A percentile compares a stretch with the other conserved stretches of the same genome.
Conservation (phyloP, 352 stramenopile genomes). For the Phytophthora citricola region DNA sequence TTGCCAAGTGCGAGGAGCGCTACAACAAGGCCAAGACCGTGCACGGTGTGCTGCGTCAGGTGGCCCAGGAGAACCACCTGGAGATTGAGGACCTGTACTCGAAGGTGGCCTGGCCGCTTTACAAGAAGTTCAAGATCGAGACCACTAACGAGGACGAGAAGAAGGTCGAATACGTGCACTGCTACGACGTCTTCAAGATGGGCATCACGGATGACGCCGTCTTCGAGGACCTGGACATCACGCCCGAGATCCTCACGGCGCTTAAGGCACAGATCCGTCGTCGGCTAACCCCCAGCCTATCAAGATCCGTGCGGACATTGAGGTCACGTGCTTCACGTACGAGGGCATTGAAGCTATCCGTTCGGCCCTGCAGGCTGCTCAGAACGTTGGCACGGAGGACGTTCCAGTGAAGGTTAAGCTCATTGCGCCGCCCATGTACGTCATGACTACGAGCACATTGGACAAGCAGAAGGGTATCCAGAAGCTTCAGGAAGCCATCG, state of each 20-base stretch:
- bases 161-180: conserved; percentile 95
- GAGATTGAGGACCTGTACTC: conserved; percentile 88
- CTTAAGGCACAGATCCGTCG: conserved; percentile 97
- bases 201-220: conserved; percentile 92
- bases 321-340: conserved; percentile 99
- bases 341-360: conserved; percentile 99
- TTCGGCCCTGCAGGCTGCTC: conserved; percentile 93
- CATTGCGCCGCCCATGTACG: conserved; percentile 99
- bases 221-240: conserved; percentile 93
- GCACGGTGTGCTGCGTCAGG: conserved; percentile 93
- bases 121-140: conserved; percentile 96
- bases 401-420: conserved; percentile 98
- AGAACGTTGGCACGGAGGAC: conserved; percentile 88
- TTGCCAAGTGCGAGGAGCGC: conserved; percentile 98
- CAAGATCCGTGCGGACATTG: conserved; percentile 99
- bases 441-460: conserved; percentile 98
- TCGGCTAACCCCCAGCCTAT: conserved; percentile 98
- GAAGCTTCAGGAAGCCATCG: conserved; percentile 96
- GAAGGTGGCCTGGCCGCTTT: conserved; percentile 98
- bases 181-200: conserved; percentile 99
- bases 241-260: conserved; percentile 83
- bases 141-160: conserved; percentile 81
- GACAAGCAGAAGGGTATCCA: conserved; percentile 98
- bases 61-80: conserved; percentile 79
- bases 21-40: conserved; percentile 99